A percentile compares a stretch with the other conserved stretches of the same genome.
These are phyloP conservation scores for Dacryopinax primogenitus DNA, from an alignment of 768 basidiomycete genomes.

Conservation along the genomic window DNA sequence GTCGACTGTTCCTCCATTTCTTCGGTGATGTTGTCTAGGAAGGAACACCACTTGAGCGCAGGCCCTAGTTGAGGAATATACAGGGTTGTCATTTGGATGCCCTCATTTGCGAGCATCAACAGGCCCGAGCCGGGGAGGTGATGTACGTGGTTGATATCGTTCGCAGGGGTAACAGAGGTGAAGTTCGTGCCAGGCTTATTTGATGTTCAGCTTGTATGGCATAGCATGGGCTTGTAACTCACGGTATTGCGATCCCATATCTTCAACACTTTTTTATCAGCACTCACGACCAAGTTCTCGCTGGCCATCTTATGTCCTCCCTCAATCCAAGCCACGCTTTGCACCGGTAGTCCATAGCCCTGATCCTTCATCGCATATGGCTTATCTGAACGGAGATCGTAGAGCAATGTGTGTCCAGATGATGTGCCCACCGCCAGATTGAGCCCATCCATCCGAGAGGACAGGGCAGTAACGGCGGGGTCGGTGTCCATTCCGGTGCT, in stretches of 20 bases:
- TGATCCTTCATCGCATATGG: slow-evolving; percentile 90
- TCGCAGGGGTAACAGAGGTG: slow-evolving; percentile 79
- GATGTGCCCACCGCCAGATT: slow-evolving; percentile 91
- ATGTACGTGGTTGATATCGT: slow-evolving; percentile 81
- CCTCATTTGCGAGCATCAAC: slow-evolving; percentile 85
- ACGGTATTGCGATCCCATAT: slow-evolving; percentile 85
- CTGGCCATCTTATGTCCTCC: slow-evolving; percentile 74
- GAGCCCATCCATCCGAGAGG: slow-evolving; percentile 76
- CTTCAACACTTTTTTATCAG: slow-evolving; percentile 94
- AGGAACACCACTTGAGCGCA: slow-evolving; percentile 91
- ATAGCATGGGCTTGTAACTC: slow-evolving; percentile 24
- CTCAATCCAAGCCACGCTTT: slow-evolving; percentile 78
- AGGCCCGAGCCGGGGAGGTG: slow-evolving; percentile 82
- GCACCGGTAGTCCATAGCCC: slow-evolving; percentile 85
- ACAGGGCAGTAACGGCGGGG: slow-evolving; percentile 68
- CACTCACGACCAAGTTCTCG: slow-evolving; percentile 76
- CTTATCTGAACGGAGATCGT: slow-evolving; percentile 75
- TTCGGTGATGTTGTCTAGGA: slow-evolving; percentile 97
- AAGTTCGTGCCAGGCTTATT: slow-evolving; percentile 74
- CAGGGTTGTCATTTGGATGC: slow-evolving; percentile 88
- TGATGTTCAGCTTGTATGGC: slow-evolving; percentile 12
- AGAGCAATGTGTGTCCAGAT: slow-evolving; percentile 85
- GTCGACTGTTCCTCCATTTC: slow-evolving; percentile 86
- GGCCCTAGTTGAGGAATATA: slow-evolving; percentile 94
- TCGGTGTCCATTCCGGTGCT: slow-evolving; percentile 21